Evolutionary conservation across 2,329 filamentous ascomycete genomes (phyloP).

Genomic region (Diplodia mutila): DNA sequence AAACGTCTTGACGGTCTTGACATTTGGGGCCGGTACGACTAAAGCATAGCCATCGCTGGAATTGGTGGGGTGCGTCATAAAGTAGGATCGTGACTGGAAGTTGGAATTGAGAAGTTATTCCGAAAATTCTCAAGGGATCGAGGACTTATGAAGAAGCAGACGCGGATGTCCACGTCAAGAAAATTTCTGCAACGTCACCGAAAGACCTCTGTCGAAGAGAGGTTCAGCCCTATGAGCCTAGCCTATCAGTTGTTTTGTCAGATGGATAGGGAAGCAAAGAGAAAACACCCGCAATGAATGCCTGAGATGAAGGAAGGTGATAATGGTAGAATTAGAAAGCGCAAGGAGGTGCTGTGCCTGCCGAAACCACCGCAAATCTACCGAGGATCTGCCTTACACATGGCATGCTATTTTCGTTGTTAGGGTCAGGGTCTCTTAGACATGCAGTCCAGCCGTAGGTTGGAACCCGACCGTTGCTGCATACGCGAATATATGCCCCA

Average conservation of each 20-base stretch:
- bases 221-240: background rate
- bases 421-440: background rate
- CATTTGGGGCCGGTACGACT: slow-evolving; percentile 38
- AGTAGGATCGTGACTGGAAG: background rate
- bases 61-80: background rate
- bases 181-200: background rate
- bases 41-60: slow-evolving; percentile 21
- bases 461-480: background rate
- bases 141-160: background rate
- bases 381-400: background rate
- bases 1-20: slow-evolving; percentile 45
- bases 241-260: background rate
- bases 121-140: too few species aligned
- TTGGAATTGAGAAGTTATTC: background rate
- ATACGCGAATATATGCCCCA: background rate
- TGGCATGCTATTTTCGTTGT: background rate
- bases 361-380: background rate
- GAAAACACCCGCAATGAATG: background rate
- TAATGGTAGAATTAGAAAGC: background rate
- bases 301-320: background rate
- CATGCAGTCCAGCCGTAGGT: background rate
- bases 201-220: background rate
- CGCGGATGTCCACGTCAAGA: background rate
- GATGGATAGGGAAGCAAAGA: background rate
- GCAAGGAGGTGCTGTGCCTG: background rate